A percentile compares a stretch with the other conserved stretches of the same genome.
Conservation (phyloP, 495 filamentous ascomycete genomes). For the Penicillium canescens region DNA sequence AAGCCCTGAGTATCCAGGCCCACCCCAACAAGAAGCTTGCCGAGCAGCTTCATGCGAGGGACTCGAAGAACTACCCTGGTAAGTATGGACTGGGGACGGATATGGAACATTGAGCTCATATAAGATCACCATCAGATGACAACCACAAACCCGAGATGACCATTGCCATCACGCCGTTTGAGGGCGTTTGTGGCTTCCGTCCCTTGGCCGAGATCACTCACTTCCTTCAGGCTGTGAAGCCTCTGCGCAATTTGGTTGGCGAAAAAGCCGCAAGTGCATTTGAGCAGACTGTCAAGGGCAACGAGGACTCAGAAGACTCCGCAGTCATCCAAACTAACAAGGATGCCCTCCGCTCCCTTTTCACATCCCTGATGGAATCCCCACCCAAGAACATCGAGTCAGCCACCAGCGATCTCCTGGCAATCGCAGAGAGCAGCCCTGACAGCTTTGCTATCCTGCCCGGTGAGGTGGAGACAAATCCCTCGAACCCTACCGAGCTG, state of each 20-base stretch:
- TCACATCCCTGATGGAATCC: constrained; percentile 78
- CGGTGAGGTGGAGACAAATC: constrained; percentile 36
- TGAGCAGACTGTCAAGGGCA: constrained; percentile 62
- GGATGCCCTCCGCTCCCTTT: constrained; percentile 70
- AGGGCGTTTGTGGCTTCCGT: constrained; percentile 93
- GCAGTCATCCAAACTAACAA: constrained; percentile 68
- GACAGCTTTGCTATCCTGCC: constrained; percentile 41
- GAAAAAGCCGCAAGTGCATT: constrained; percentile 66
- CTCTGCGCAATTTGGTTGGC: constrained; percentile 76
- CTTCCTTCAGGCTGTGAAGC: constrained; percentile 73
- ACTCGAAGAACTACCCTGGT: constrained; percentile 92
- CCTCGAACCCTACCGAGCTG: constrained; percentile 54
- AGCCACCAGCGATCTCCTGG: constrained; percentile 66
- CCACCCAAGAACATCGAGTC: constrained; percentile 62
- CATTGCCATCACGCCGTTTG: constrained; percentile 93
- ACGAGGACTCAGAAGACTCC: constrained; percentile 61
- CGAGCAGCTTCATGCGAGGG: constrained; percentile 79
- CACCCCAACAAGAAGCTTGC: constrained; percentile 98
- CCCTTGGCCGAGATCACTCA: constrained; percentile 83
- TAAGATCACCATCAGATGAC: constrained; percentile 60
- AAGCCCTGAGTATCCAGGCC: constrained; percentile 94
- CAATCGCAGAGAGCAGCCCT: constrained; percentile 59
- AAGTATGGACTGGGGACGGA: constrained; percentile 4
- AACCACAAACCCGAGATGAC: constrained; percentile 99
- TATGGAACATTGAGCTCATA: neutral